Percentiles rank a stretch among this genome's conserved stretches.
phyloP scores from a whole-genome alignment of 2,329 filamentous ascomycete genomes.

The Coniochaeta sp. region DNA sequence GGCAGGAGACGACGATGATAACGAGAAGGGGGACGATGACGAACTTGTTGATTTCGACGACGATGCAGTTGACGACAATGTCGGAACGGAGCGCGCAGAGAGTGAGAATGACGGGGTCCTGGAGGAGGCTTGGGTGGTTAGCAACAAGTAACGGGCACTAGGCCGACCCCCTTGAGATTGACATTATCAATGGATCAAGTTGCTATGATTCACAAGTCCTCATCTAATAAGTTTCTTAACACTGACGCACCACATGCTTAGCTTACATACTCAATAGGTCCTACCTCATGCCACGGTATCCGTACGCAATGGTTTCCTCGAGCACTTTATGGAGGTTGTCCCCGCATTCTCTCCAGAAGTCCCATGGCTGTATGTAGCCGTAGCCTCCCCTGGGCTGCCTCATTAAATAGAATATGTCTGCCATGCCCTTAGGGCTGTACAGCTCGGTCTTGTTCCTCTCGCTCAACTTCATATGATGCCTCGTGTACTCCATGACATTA shows the following conservation, averaged over 20 bases:
- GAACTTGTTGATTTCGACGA: neutral
- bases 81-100: neutral
- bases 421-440: neutral
- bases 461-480: neutral
- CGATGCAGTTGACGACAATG: neutral
- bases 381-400: neutral
- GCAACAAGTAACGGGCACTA: neutral
- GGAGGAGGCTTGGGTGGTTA: neutral
- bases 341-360: neutral
- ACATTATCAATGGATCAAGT: neutral
- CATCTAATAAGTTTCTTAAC: neutral
- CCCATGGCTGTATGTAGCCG: neutral
- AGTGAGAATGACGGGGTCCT: neutral
- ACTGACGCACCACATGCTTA: neutral
- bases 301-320: neutral
- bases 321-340: neutral
- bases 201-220: neutral
- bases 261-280: neutral
- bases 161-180: neutral
- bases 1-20: neutral
- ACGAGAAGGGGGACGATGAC: neutral
- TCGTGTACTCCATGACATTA: neutral
- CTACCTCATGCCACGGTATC: neutral
- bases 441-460: conserved; percentile 5
- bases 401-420: neutral